Evolutionary conservation across 176 grass and related monocot genomes (phyloP), one percentile per base, ranked within the genome.

Genomic region (Stipa capillata): DNA sequence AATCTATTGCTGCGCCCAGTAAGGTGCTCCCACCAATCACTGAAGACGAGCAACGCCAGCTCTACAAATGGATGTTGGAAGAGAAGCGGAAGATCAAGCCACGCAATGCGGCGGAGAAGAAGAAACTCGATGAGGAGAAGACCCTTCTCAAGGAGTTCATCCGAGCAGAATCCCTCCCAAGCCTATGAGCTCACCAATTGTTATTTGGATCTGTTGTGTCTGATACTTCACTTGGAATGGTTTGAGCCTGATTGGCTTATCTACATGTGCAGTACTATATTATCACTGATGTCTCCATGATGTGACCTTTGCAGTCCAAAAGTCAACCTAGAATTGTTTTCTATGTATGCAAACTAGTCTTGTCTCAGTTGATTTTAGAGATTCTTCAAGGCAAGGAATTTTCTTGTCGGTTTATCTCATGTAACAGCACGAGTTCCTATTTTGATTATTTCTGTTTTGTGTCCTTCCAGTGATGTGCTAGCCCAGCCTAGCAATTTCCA

Each of bases 41-140:
- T 0, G 51, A 91, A 77, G 90, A 99, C 4, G 88, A 99, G 54
- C 87, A 99, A 62, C 90, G 84, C 50, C 57, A 85, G 32, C 83
- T 95, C 42, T 94, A 86, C 81, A 89, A 84, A 50, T 99, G 96
- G 96, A 95, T 99, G 79, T 77, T 99, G 74, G 90, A 99, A 42
- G 96, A 99, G 87, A 99, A 93, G 80, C 85, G 96, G 39, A 98
- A 98, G 74, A 63, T 93, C 39, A 93, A 87, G 75, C 84, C 87
- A 5, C 57, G 40, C 13, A 76, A 86, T 68, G 73, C 85, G 2
- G 87, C 69, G 0, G 96, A 94, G 81, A 98, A 76, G 84, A 95
- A 89, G 85, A 89, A 76, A 87, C 85, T 98, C 5, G 71, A 98
- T 39, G 90, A 95, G 64, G 90, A 98, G 11, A 95, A 98, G 79